Percentiles rank a stretch among this genome's conserved stretches.
phyloP scores from a whole-genome alignment of 305 asterid species.

The Fraxinus albicans region DNA sequence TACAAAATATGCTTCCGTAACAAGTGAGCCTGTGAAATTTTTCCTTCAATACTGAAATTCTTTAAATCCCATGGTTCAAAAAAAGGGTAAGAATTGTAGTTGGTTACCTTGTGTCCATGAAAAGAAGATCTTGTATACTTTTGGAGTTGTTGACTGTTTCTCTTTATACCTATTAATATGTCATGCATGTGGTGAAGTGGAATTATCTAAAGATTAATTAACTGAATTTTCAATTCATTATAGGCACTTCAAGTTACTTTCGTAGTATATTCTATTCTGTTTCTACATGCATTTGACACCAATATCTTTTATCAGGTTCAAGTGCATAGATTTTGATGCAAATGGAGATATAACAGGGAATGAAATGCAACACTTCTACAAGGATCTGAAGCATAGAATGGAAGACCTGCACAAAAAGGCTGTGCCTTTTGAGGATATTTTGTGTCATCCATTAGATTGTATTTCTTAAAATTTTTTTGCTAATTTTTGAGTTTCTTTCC shows the following conservation, averaged over 20 bases:
- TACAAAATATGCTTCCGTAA: not conserved
- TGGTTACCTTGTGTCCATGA: not conserved
- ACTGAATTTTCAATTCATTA: not conserved
- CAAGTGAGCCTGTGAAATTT: not conserved
- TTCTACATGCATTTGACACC: slow-evolving; percentile 3
- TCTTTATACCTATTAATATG: not conserved
- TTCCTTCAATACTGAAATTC: not conserved
- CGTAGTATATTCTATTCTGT: not conserved
- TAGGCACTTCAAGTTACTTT: not conserved
- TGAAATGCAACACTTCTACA: slow-evolving; percentile 93
- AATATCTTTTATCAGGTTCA: slow-evolving; percentile 63
- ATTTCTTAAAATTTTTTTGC: not conserved
- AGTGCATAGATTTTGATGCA: slow-evolving; percentile 94
- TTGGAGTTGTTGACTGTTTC: not conserved
- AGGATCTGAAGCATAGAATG: slow-evolving; percentile 97
- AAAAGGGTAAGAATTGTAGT: not conserved
- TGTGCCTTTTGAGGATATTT: slow-evolving; percentile 93
- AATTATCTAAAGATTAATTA: not conserved
- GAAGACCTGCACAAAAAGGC: slow-evolving; percentile 96
- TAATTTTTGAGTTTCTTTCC: not conserved
- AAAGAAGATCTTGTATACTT: not conserved
- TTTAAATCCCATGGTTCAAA: not conserved
- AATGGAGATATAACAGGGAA: slow-evolving; percentile 84
- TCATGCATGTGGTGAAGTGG: not conserved
- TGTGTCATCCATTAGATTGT: slow-evolving; percentile 39